A percentile compares a stretch with the other conserved stretches of the same genome.
Evolutionary conservation across 129 eudicot species (phyloP).

Genomic region (Erigeron canadensis): DNA sequence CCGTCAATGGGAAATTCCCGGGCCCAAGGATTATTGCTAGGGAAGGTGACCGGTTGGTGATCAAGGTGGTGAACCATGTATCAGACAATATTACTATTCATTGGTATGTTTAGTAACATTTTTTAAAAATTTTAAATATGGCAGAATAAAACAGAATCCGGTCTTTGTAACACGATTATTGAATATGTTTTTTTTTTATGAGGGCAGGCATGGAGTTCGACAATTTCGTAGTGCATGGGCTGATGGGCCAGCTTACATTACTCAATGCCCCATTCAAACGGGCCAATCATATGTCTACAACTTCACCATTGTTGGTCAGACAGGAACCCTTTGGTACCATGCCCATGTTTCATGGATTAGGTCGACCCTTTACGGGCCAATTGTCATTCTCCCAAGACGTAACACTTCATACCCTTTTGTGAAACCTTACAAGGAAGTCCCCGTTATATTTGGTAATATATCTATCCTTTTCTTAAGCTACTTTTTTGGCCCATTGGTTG

Average conservation of each 20-base stretch:
- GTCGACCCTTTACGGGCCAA: slow-evolving; percentile 51
- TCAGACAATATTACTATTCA: slow-evolving; percentile 58
- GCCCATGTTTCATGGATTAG: slow-evolving; percentile 56
- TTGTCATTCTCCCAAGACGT: slow-evolving; percentile 46
- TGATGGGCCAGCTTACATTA: slow-evolving; percentile 21
- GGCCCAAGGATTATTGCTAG: slow-evolving; percentile 64
- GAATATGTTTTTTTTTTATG: neutral
- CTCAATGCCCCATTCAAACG: slow-evolving; percentile 55
- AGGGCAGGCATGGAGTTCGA: slow-evolving; percentile 58
- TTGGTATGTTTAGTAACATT: slow-evolving; percentile 40
- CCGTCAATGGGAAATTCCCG: slow-evolving; percentile 64
- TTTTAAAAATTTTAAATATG: neutral
- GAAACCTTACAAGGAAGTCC: slow-evolving; percentile 55
- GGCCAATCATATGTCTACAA: slow-evolving; percentile 51
- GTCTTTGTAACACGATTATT: neutral
- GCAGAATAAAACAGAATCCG: neutral
- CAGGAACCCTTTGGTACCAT: slow-evolving; percentile 56
- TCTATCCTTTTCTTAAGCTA: too few species aligned
- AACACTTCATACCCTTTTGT: slow-evolving; percentile 47
- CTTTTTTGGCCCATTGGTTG: too few species aligned
- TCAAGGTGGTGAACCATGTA: slow-evolving; percentile 64
- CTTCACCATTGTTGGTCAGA: slow-evolving; percentile 53
- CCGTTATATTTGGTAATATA: slow-evolving; percentile 45
- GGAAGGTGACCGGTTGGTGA: slow-evolving; percentile 60
- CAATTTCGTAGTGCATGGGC: slow-evolving; percentile 59